Base-by-base conservation (phyloP, 2,329 filamentous ascomycete species). In the Blumeriella jaapii region DNA sequence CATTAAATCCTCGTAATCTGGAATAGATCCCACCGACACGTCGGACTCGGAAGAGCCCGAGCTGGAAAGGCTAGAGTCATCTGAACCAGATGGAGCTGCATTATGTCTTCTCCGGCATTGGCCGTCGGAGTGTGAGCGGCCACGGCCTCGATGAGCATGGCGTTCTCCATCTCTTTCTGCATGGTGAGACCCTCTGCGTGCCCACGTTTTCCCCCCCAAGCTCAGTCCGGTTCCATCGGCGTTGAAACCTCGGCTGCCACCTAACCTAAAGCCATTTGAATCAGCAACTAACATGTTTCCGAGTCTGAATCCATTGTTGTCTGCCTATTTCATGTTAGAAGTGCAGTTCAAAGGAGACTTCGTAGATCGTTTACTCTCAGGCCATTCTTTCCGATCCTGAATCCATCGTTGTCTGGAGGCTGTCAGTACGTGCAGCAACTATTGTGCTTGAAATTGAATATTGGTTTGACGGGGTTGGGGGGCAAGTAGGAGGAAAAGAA, bases 11-110 rank as follows among this genome's bases (percentile, higher is more conserved):
- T 72, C 65, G 47, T 66, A 67, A 34, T 67, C 62, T 0, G 69
- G 68, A 1, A 76, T 64, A 2, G 68, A 72, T 22, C 64, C 69
- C 35, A 73, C 54, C 2, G 65, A 68, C 0, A 55, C 53, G 7
- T 42, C 39, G 0, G 58, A 61, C 17, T 35, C 38, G 3, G 42
- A 45, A 3, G 50, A 59, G 7, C 54, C 55, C 0, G 57, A 61
- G 0, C 55, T 59, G 0, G 59, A 62, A 3, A 53, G n/a, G 54
- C 56, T 39, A 2, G 54, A 55, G 15, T 35, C 46, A 19, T 35
- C 42, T 15, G 44, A 44, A 14, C 32, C 35, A 28, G 53, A 44
- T 13, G 33, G 11, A 23, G 46, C 43, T 25, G 40, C 41, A 16
- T 16, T 18, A 19, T 40, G 37, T 19, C 20, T 23, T 35, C 36